Evolutionary conservation across 108 stramenopile species (phyloP).

Genomic region (Nitzschia inconspicua): DNA sequence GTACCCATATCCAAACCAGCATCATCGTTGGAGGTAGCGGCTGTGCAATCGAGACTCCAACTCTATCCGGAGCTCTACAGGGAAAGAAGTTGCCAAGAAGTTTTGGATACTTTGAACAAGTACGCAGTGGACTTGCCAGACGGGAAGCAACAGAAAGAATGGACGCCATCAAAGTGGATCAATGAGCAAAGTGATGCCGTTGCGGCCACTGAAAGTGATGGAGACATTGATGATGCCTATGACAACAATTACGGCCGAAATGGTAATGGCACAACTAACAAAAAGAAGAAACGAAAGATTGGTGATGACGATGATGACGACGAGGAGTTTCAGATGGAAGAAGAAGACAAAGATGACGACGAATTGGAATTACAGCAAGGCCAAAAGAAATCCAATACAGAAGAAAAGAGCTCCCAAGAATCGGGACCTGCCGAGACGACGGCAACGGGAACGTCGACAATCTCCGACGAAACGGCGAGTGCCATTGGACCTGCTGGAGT

Average conservation of each 20-base stretch:
- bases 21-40: background rate
- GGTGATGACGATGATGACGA: constrained; percentile 21
- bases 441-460: background rate
- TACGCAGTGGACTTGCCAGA: constrained; percentile 23
- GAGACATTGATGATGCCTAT: background rate
- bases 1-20: background rate
- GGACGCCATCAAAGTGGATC: background rate
- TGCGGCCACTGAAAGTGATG: background rate
- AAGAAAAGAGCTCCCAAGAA: background rate
- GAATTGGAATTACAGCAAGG: background rate
- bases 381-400: background rate
- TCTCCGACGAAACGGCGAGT: background rate
- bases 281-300: too few relatives aligned
- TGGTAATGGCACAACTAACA: too few relatives aligned
- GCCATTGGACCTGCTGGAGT: background rate
- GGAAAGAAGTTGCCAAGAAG: constrained; percentile 12
- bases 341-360: constrained; percentile 17
- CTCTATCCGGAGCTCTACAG: constrained; percentile 9
- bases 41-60: background rate
- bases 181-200: background rate
- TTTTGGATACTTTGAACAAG: constrained; percentile 13
- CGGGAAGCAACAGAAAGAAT: background rate
- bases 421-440: too few relatives aligned
- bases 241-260: background rate
- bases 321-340: constrained; percentile 14